These are phyloP conservation scores for Tulasnella sp. DNA, from an alignment of 768 basidiomycete species.

Conservation along the genomic window DNA sequence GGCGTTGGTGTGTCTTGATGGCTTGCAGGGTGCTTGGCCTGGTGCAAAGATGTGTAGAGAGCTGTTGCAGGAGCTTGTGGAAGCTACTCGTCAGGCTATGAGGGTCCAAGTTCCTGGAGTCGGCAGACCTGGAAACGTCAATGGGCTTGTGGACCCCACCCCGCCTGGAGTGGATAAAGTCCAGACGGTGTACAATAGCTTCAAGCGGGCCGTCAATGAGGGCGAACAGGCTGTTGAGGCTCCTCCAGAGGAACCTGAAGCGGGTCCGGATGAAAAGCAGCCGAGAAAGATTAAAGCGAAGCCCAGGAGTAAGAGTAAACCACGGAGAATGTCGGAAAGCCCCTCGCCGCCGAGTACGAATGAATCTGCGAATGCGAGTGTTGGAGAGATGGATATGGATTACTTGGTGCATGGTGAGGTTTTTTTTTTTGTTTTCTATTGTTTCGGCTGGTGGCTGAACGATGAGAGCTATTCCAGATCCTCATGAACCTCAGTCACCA, in stretches of 20 bases:
- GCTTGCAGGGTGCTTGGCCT: conserved; percentile 83
- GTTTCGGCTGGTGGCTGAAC: not conserved
- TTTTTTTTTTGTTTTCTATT: not conserved
- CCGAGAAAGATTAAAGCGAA: conserved; percentile 5
- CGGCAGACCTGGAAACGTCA: conserved; percentile 14
- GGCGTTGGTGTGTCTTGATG: conserved; percentile 59
- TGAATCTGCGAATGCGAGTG: not conserved
- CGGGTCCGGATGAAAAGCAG: not conserved
- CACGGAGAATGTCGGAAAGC: not conserved
- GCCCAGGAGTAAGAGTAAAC: conserved; percentile 4
- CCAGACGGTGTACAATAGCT: conserved; percentile 19
- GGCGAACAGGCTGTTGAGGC: not conserved
- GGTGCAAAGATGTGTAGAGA: conserved; percentile 75
- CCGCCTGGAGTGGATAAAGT: conserved; percentile 17
- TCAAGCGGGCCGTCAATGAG: conserved; percentile 11
- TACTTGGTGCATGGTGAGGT: conserved; percentile 6
- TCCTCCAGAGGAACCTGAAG: not conserved
- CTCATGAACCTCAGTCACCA: not conserved
- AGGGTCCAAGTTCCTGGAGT: conserved; percentile 18
- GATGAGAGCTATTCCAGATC: not conserved
- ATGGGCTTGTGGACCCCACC: conserved; percentile 2
- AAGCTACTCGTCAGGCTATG: conserved; percentile 19
- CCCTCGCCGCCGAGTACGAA: not conserved
- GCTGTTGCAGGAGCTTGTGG: conserved; percentile 23
- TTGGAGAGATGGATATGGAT: conserved; percentile 11